Conservation (phyloP, 2,329 filamentous ascomycete species). For the Chrysoporthe austroafricana region DNA sequence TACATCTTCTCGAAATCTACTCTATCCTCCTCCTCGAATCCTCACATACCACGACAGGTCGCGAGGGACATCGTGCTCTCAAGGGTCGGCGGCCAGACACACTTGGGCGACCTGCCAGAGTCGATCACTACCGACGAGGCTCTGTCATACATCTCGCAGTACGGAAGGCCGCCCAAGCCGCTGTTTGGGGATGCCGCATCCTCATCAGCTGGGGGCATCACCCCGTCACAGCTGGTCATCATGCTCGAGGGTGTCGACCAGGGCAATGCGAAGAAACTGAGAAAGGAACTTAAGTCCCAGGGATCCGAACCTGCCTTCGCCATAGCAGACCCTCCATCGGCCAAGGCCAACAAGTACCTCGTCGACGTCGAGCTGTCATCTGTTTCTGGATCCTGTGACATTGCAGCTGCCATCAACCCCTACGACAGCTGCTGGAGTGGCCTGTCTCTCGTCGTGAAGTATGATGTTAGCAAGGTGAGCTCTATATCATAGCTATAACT, state of each 20-base stretch:
- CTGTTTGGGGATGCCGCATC: slow-evolving; percentile 51
- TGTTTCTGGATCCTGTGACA: slow-evolving; percentile 43
- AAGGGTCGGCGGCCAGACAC: slow-evolving; percentile 53
- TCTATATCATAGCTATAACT: not conserved
- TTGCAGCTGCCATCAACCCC: slow-evolving; percentile 47
- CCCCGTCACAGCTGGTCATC: slow-evolving; percentile 60
- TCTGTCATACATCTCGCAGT: slow-evolving; percentile 61
- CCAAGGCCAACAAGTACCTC: slow-evolving; percentile 47
- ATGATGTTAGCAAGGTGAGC: slow-evolving; percentile 49
- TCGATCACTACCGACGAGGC: slow-evolving; percentile 51
- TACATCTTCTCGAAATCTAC: slow-evolving; percentile 52
- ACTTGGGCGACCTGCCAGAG: slow-evolving; percentile 53
- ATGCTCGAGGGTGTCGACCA: slow-evolving; percentile 60
- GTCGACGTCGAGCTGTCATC: slow-evolving; percentile 46
- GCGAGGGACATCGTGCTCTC: slow-evolving; percentile 63
- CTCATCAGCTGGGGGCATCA: slow-evolving; percentile 30
- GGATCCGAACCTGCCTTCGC: slow-evolving; percentile 52
- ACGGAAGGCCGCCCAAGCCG: slow-evolving; percentile 55
- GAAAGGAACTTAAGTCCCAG: slow-evolving; percentile 44
- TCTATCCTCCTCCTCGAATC: slow-evolving; percentile 37
- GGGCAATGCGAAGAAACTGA: slow-evolving; percentile 46
- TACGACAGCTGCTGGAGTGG: slow-evolving; percentile 50
- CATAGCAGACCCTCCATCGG: slow-evolving; percentile 50
- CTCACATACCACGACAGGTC: slow-evolving; percentile 55
- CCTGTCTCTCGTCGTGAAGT: slow-evolving; percentile 47